These are phyloP conservation scores for Colletotrichum sp. DNA, from an alignment of 2,329 filamentous ascomycete species.

Conservation along the genomic window DNA sequence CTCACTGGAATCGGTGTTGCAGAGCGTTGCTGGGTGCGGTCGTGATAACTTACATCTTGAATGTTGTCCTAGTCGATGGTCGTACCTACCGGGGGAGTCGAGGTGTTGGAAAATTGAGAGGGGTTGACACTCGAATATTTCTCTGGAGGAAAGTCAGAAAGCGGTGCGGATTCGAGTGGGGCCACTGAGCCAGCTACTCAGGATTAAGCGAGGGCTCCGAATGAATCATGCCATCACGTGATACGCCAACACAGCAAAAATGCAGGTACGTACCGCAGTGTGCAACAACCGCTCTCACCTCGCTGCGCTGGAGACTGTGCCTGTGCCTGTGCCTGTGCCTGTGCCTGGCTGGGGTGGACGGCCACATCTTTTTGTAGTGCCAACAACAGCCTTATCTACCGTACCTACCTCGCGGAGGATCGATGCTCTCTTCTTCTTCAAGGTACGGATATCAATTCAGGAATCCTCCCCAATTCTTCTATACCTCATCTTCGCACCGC, in stretches of 20 bases:
- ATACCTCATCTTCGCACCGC: not conserved
- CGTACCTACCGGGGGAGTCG: slow-evolving; percentile 30
- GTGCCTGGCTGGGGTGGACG: not conserved
- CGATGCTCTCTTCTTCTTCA: not conserved
- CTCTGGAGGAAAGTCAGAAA: slow-evolving; percentile 28
- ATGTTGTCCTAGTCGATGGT: slow-evolving; percentile 40
- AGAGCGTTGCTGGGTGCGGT: not conserved
- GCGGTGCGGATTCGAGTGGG: slow-evolving; percentile 33
- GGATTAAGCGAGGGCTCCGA: slow-evolving; percentile 46
- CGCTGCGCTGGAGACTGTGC: not conserved
- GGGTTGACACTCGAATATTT: slow-evolving; percentile 39
- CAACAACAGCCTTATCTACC: not conserved
- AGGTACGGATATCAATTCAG: not conserved
- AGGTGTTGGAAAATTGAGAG: slow-evolving; percentile 41
- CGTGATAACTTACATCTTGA: slow-evolving; percentile 43
- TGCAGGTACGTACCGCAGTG: not conserved
- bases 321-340: not conserved
- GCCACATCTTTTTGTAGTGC: not conserved
- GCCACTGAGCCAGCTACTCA: slow-evolving; percentile 29
- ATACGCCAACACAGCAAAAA: slow-evolving; percentile 2
- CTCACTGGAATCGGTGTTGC: slow-evolving; percentile 4
- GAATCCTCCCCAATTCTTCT: not conserved
- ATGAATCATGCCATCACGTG: slow-evolving; percentile 30
- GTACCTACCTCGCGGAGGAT: no score
- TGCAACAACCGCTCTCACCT: not conserved